phyloP scores from a whole-genome alignment of 257 asterid genomes.

The Solanum boliviense region DNA sequence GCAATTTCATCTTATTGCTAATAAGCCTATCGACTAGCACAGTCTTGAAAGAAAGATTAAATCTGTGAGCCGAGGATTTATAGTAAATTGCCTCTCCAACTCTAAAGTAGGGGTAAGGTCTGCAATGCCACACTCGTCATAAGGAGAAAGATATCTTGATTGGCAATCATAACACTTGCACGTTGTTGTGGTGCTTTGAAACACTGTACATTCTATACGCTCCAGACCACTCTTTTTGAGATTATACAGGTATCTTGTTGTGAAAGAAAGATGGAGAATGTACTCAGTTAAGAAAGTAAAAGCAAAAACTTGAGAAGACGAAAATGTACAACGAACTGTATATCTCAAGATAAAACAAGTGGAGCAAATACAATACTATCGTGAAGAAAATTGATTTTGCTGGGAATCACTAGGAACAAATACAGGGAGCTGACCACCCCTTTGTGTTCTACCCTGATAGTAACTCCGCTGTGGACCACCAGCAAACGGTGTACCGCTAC shows the following conservation, averaged over 20 bases:
- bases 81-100: neutral
- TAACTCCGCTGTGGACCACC: slow-evolving; percentile 36
- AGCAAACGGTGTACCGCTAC: slow-evolving; percentile 12
- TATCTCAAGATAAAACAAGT: neutral
- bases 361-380: slow-evolving; percentile 9
- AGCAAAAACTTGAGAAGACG: neutral
- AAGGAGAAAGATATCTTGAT: neutral
- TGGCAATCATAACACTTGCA: neutral
- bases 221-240: neutral
- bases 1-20: neutral
- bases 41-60: neutral
- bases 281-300: neutral
- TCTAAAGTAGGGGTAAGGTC: neutral
- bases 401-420: slow-evolving; percentile 84
- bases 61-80: neutral
- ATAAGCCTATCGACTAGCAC: neutral
- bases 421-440: slow-evolving; percentile 92
- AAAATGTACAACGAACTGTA: slow-evolving; percentile 13
- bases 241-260: neutral
- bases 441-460: slow-evolving; percentile 77
- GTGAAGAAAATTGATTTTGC: slow-evolving; percentile 50
- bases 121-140: neutral
- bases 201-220: neutral
- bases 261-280: neutral
- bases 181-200: neutral